Percentiles rank a stretch among this genome's conserved stretches.
phyloP scores from a whole-genome alignment of 106 monocot genomes.

The Agapanthus africanus region DNA sequence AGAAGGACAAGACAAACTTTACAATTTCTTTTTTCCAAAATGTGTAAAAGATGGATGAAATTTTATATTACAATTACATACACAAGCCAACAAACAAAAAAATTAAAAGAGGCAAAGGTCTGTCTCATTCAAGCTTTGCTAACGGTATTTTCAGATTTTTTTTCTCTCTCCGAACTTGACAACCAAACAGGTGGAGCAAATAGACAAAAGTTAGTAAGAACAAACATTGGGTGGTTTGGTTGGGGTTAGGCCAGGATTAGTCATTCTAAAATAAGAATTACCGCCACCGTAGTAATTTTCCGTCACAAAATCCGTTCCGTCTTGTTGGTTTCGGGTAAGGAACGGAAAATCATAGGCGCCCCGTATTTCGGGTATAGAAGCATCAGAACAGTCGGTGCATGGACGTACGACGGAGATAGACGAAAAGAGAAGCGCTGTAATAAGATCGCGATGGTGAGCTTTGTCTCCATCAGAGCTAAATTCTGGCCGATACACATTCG shows the following conservation, averaged over 20 bases:
- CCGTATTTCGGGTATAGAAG: constrained; percentile 62
- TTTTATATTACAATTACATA: constrained; percentile 14
- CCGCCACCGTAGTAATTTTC: background rate
- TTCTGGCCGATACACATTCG: constrained; percentile 81
- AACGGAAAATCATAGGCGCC: constrained; percentile 50
- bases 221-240: background rate
- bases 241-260: background rate
- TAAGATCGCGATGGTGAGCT: constrained; percentile 50
- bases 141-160: constrained; percentile 3
- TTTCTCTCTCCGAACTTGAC: background rate
- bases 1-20: constrained; percentile 7
- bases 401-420: constrained; percentile 46
- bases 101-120: constrained; percentile 7
- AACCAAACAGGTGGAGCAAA: constrained; percentile 3
- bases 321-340: background rate
- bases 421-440: constrained; percentile 57
- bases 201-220: background rate
- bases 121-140: background rate
- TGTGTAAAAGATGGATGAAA: background rate
- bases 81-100: constrained; percentile 14
- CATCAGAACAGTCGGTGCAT: constrained; percentile 68
- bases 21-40: constrained; percentile 9
- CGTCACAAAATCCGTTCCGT: constrained; percentile 5
- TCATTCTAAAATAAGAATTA: background rate
- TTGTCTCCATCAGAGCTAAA: constrained; percentile 54